These are phyloP conservation scores for Themeda triandra DNA, from an alignment of 176 grass and related monocot species.

Conservation along the genomic window DNA sequence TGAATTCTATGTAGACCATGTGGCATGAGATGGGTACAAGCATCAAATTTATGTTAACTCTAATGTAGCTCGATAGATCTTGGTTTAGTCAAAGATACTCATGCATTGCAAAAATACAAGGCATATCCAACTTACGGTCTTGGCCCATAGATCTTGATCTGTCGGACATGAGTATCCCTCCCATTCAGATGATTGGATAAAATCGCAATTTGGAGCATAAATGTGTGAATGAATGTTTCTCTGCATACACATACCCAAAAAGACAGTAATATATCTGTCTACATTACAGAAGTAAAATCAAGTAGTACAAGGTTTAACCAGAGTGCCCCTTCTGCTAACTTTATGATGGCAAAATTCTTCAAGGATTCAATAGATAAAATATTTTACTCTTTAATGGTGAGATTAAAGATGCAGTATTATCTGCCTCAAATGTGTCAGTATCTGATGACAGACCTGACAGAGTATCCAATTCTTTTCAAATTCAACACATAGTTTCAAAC, in stretches of 20 bases:
- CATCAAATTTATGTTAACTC: not conserved
- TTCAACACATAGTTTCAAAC: not conserved
- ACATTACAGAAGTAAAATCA: not conserved
- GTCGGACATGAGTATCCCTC: slow-evolving; percentile 82
- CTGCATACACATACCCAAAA: slow-evolving; percentile 46
- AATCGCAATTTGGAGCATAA: slow-evolving; percentile 93
- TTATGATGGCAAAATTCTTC: not conserved
- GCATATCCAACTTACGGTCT: slow-evolving; percentile 61
- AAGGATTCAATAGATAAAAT: not conserved
- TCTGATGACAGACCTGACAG: not conserved
- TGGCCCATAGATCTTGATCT: slow-evolving; percentile 94
- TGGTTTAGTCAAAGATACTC: not conserved
- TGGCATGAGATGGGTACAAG: not conserved
- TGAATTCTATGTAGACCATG: not conserved
- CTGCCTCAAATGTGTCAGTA: not conserved
- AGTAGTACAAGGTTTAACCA: not conserved
- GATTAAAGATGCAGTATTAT: not conserved
- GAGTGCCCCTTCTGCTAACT: not conserved
- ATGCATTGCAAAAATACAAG: not conserved
- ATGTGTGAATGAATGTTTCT: slow-evolving; percentile 84
- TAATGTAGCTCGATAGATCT: not conserved
- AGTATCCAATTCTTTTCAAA: not conserved
- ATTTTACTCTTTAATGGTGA: not conserved
- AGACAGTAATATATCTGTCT: not conserved
- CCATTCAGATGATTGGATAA: slow-evolving; percentile 91